phyloP scores from a whole-genome alignment of 441 rosid genomes.

The Macaranga tanarius region DNA sequence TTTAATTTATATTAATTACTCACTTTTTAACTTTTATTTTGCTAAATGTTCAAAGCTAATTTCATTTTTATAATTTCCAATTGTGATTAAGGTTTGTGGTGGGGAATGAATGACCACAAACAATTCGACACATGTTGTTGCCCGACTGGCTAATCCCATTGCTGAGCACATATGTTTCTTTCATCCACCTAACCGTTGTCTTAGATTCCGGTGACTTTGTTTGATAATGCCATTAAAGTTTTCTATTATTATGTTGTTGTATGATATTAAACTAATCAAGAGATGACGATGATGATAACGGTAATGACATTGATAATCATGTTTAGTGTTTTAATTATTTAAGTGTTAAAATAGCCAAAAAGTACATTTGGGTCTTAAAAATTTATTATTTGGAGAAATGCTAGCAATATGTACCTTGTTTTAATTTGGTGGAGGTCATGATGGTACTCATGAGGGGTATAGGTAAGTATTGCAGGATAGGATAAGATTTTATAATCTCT shows the following conservation, averaged over 20 bases:
- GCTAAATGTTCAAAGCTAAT: too few relatives aligned
- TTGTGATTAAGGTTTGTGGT: constrained; percentile 9
- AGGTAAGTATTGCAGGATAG: constrained; percentile 28
- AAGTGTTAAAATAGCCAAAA: constrained; percentile 14
- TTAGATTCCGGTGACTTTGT: constrained; percentile 23
- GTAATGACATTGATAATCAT: constrained; percentile 19
- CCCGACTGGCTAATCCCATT: constrained; percentile 17
- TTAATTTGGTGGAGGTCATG: constrained; percentile 33
- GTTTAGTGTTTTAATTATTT: background rate
- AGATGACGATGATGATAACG: constrained; percentile 3
- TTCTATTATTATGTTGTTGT: background rate
- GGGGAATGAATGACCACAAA: constrained; percentile 8
- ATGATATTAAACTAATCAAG: constrained; percentile 26
- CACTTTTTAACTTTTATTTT: too few relatives aligned
- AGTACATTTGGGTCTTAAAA: constrained; percentile 13
- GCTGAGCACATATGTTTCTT: constrained; percentile 10
- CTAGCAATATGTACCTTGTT: constrained; percentile 2
- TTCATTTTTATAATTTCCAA: background rate
- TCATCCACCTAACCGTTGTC: constrained; percentile 22
- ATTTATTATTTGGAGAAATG: background rate
- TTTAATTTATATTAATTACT: too few relatives aligned
- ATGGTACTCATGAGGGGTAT: constrained; percentile 18
- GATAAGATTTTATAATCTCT: constrained; percentile 40
- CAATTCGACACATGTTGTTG: constrained; percentile 19
- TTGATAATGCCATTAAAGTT: background rate